phyloP scores from a whole-genome alignment of 495 filamentous ascomycete species.

The Penicillium silybi region DNA sequence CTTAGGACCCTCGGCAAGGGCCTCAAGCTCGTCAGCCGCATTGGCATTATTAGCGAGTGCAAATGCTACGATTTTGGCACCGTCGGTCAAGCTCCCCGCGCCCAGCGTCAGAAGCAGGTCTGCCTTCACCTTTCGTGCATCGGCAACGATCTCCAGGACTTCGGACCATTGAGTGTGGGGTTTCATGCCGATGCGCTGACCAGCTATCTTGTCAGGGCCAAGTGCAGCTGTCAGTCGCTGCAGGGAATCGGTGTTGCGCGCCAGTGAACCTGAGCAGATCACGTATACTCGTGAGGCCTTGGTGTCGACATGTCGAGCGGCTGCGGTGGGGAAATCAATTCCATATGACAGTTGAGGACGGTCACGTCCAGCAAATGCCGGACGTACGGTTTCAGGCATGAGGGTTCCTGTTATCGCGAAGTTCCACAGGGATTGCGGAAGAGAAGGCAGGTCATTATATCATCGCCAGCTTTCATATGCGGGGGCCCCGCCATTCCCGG shows the following conservation, averaged over 20 bases:
- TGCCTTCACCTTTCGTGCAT: slow-evolving; percentile 1
- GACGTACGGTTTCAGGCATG: not conserved
- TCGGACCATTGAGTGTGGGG: slow-evolving; percentile 2
- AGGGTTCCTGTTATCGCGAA: not conserved
- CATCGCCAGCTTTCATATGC: not conserved
- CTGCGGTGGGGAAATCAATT: not conserved
- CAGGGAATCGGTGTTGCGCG: not conserved
- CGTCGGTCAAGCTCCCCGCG: not conserved
- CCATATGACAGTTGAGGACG: not conserved
- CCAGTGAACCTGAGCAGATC: not conserved
- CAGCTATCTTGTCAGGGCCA: not conserved
- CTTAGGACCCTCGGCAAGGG: not conserved
- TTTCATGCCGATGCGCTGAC: not conserved
- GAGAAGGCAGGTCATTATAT: not conserved
- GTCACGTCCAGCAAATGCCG: not conserved
- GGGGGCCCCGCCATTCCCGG: not conserved
- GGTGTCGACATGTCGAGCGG: not conserved
- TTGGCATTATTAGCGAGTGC: not conserved
- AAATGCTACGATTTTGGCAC: not conserved
- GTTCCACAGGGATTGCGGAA: too few relatives aligned
- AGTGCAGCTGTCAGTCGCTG: not conserved
- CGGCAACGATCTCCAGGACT: not conserved
- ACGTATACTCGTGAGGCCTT: not conserved
- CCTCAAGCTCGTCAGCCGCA: not conserved
- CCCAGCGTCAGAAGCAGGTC: slow-evolving; percentile 2